Evolutionary conservation across 1,139 yeast genomes (phyloP).

Genomic region (Saccharomyces hybrid): DNA sequence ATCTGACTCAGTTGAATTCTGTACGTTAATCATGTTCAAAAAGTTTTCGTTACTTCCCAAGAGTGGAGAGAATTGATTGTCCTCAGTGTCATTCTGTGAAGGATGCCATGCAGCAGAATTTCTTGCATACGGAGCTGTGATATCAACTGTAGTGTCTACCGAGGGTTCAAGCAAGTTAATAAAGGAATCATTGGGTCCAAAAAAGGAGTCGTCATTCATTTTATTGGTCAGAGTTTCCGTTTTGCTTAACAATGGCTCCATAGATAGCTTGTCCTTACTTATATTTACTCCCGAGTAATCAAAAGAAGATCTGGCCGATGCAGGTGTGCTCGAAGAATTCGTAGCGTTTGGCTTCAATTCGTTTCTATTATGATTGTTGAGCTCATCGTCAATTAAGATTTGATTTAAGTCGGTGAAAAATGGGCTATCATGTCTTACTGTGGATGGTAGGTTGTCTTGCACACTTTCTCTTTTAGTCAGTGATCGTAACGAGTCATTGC

Average conservation of each 20-base stretch:
- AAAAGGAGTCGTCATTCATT: conserved; percentile 17
- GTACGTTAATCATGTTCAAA: neutral
- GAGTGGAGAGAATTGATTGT: conserved; percentile 13
- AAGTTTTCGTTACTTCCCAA: neutral
- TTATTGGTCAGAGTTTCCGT: conserved; percentile 12
- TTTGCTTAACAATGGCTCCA: conserved; percentile 20
- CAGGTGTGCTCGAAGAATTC: conserved; percentile 8
- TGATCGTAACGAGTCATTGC: neutral
- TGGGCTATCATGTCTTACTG: conserved; percentile 28
- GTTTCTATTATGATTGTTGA: conserved; percentile 4
- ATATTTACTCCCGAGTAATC: conserved; percentile 12
- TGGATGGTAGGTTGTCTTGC: conserved; percentile 33
- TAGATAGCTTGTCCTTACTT: conserved; percentile 8
- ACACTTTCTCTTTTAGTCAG: conserved; percentile 18
- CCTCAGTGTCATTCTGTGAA: conserved; percentile 13
- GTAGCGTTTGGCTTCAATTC: conserved; percentile 5
- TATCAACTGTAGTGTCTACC: conserved; percentile 24
- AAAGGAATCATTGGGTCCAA: conserved; percentile 20
- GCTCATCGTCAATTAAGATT: conserved; percentile 13
- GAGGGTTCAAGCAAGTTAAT: conserved; percentile 14
- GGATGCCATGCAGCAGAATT: conserved; percentile 28
- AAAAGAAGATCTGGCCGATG: conserved; percentile 21
- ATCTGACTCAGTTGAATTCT: neutral
- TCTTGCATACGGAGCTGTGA: conserved; percentile 25
- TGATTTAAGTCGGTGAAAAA: conserved; percentile 24